Percentiles rank a stretch among this genome's conserved stretches.
phyloP scores from a whole-genome alignment of 2,329 filamentous ascomycete genomes.

The Dendrostoma leiphaemia region DNA sequence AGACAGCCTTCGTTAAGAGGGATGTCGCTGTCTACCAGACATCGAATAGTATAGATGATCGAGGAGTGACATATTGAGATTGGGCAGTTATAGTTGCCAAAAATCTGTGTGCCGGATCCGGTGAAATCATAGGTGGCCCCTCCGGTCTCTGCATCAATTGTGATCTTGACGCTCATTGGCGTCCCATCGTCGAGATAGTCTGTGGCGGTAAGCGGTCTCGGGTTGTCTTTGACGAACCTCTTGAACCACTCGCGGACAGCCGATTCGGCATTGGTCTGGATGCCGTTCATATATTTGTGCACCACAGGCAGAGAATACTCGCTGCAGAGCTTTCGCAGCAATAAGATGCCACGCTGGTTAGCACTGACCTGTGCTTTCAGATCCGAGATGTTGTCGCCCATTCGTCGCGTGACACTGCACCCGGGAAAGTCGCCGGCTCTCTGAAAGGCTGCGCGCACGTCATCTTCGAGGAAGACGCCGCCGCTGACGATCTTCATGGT shows the following conservation, averaged over 20 bases:
- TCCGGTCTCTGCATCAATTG: slow-evolving; percentile 27
- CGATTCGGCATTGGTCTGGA: slow-evolving; percentile 39
- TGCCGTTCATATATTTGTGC: slow-evolving; percentile 38
- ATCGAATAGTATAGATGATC: slow-evolving; percentile 35
- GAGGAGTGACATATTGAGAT: slow-evolving; percentile 35
- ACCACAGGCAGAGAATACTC: slow-evolving; percentile 32
- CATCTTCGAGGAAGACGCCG: slow-evolving; percentile 28
- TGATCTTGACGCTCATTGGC: slow-evolving; percentile 28
- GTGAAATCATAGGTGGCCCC: slow-evolving; percentile 33
- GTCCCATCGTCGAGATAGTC: slow-evolving; percentile 38
- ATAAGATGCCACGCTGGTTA: slow-evolving; percentile 37
- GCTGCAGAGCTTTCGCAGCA: slow-evolving; percentile 32
- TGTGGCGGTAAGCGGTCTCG: slow-evolving; percentile 23
- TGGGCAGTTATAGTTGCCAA: slow-evolving; percentile 35
- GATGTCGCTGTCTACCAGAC: slow-evolving; percentile 32
- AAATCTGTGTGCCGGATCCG: slow-evolving; percentile 31
- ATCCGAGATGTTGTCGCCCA: slow-evolving; percentile 42
- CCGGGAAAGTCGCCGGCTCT: slow-evolving; percentile 34
- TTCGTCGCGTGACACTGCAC: slow-evolving; percentile 34
- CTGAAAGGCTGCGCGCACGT: slow-evolving; percentile 12
- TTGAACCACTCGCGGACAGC: slow-evolving; percentile 32
- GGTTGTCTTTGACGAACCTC: slow-evolving; percentile 43
- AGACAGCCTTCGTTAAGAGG: slow-evolving; percentile 37
- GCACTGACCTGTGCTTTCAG: slow-evolving; percentile 43
- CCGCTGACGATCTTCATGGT: slow-evolving; percentile 36